Evolutionary conservation across 2,329 filamentous ascomycete species (phyloP), one percentile per base, ranked within the genome.

Genomic region (Aspergillus quadricinctus): DNA sequence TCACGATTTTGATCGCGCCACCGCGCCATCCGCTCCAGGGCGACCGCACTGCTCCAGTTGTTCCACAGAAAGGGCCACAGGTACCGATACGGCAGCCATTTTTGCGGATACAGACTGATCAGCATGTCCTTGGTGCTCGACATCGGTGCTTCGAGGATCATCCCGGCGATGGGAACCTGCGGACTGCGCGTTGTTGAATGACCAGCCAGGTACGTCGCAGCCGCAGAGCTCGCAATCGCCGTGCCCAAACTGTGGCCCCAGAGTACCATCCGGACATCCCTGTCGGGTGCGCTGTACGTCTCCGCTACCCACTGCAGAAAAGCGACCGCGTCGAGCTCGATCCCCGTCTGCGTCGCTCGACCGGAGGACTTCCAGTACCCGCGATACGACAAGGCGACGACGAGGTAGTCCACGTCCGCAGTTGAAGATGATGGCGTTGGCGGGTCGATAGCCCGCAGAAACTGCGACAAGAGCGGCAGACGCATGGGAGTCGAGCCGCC

Each of bases 181-280:
- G 21, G 5, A 41, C 9, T 6, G 25, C 6, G 23, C 23, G 23
- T 6, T 5, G 29, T 35, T 35, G 11, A 17, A 3, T 19, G 52
- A 2, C 54, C 50, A 1, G 57, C 53, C 77, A 75, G 58, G 72
- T 77, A 71, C 28, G 62, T 65, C 2, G 75, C 80, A 14, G 83
- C 80, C 2, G 87, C 79, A 51, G 82, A 85, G 17, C 85, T 86
- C 11, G 87, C 88, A 45, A 92, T 82, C 1, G 87, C 89, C 27
- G 86, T 83, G 1, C 90, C 89, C 53, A 92, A 85, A 60, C 87
- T 90, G 70, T 92, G 89, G 0, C 89, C 89, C 88, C 89, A 92
- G 10, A 92, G 72, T 1, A 91, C 66, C 1, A 90, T 58, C 31
- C 64, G 61, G 1, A 69, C 60, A 35, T 67, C 54, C 1, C 52